phyloP scores from a whole-genome alignment of 2,329 filamentous ascomycete species.

The Grosmannia clavigera region DNA sequence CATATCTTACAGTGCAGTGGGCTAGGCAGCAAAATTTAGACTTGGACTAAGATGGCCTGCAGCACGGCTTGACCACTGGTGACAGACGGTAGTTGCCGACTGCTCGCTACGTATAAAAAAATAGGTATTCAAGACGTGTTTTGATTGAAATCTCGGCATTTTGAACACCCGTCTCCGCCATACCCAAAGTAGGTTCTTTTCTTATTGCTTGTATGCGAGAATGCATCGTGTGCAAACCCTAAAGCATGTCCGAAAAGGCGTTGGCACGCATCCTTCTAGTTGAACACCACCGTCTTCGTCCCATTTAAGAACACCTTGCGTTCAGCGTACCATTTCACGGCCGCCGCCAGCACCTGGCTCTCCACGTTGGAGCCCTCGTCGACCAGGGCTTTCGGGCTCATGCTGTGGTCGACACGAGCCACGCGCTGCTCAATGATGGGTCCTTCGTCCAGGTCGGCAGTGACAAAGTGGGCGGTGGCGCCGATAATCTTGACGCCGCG shows the following conservation, averaged over 20 bases:
- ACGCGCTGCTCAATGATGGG: constrained; percentile 83
- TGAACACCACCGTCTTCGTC: constrained; percentile 69
- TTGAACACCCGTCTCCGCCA: too few relatives aligned
- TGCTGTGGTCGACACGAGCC: constrained; percentile 60
- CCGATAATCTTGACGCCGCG: constrained; percentile 82
- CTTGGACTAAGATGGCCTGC: background rate
- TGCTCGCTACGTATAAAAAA: background rate
- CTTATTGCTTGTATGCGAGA: background rate
- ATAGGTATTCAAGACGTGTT: too few relatives aligned
- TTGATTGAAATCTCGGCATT: too few relatives aligned
- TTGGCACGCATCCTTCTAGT: constrained; percentile 14
- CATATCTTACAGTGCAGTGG: background rate
- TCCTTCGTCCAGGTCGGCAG: constrained; percentile 72
- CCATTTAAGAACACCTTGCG: constrained; percentile 66
- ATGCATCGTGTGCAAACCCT: background rate
- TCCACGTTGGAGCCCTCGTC: constrained; percentile 76
- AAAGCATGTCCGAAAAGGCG: background rate
- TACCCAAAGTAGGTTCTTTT: background rate
- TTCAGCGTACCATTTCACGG: constrained; percentile 77
- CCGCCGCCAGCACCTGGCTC: constrained; percentile 68
- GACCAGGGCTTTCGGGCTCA: constrained; percentile 64
- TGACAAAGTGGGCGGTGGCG: constrained; percentile 77
- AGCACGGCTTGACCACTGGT: background rate
- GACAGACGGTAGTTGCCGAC: too few relatives aligned
- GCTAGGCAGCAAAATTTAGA: background rate